Conservation (phyloP, 805 yeast species). For the Saturnispora bothae region DNA sequence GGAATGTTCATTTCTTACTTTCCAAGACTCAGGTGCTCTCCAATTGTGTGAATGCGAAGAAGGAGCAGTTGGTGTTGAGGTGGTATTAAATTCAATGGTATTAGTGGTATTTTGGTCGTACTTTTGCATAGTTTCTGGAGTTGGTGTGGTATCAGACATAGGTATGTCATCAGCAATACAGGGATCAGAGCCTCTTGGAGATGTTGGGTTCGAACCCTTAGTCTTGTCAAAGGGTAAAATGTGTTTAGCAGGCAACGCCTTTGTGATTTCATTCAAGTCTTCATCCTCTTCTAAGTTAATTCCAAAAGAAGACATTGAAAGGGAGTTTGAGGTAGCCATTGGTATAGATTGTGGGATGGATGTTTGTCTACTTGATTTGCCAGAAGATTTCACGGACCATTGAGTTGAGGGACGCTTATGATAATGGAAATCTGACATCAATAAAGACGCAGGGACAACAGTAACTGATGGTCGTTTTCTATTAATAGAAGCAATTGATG, state of each 20-base stretch:
- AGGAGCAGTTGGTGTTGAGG: not conserved
- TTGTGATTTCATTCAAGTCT: slow-evolving; percentile 6
- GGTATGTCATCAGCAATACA: slow-evolving; percentile 9
- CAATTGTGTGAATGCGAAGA: too few relatives aligned
- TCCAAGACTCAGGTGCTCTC: slow-evolving; percentile 57
- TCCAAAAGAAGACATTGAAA: slow-evolving; percentile 14
- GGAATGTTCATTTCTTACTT: slow-evolving; percentile 29
- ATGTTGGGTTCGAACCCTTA: slow-evolving; percentile 14
- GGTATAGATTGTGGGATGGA: slow-evolving; percentile 10
- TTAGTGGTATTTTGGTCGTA: not conserved
- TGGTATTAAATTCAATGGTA: not conserved
- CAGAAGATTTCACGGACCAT: slow-evolving; percentile 1
- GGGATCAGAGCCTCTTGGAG: slow-evolving; percentile 15
- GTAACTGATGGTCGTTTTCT: slow-evolving; percentile 3
- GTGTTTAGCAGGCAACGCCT: not conserved
- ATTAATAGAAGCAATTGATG: slow-evolving; percentile 2
- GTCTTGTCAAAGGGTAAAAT: too few relatives aligned
- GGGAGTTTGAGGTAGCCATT: slow-evolving; percentile 11
- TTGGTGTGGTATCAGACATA: not conserved
- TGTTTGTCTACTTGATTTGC: not conserved
- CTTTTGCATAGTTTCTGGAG: not conserved
- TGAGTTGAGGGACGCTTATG: slow-evolving; percentile 5
- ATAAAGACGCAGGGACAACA: not conserved
- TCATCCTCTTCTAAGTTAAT: slow-evolving; percentile 20
- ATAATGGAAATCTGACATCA: slow-evolving; percentile 4